A percentile compares a stretch with the other conserved stretches of the same genome.
phyloP scores from a whole-genome alignment of 2,329 filamentous ascomycete species.

The Pseudogymnoascus sp. region DNA sequence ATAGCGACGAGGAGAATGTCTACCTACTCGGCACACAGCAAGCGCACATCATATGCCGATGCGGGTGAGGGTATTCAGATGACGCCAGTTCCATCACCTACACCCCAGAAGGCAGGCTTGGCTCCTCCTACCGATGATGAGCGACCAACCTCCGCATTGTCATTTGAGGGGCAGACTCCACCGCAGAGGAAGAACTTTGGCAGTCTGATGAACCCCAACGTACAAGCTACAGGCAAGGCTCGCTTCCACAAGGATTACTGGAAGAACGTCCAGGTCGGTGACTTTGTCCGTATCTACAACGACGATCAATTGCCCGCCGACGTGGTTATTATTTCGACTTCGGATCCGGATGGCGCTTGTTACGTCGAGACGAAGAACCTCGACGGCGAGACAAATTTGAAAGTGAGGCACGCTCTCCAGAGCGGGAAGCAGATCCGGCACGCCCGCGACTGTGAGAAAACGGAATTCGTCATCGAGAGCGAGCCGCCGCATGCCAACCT shows the following conservation, averaged over 20 bases:
- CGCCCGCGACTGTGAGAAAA: conserved; percentile 82
- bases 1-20: conserved; percentile 43
- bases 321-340: conserved; percentile 84
- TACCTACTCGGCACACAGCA: neutral
- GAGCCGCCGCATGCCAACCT: conserved; percentile 88
- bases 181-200: neutral
- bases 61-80: conserved; percentile 75
- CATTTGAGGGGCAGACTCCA: neutral
- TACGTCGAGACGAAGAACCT: conserved; percentile 98
- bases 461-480: conserved; percentile 85
- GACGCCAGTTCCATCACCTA: conserved; percentile 88
- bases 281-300: conserved; percentile 94
- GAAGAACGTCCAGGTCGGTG: conserved; percentile 92
- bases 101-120: conserved; percentile 37
- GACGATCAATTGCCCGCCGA: conserved; percentile 93
- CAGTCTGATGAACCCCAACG: conserved; percentile 60
- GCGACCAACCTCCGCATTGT: neutral
- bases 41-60: conserved; percentile 41
- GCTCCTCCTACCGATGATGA: neutral
- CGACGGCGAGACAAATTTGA: conserved; percentile 95
- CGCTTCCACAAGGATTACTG: conserved; percentile 88
- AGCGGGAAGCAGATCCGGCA: conserved; percentile 76
- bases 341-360: conserved; percentile 86
- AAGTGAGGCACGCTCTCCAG: conserved; percentile 84
- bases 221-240: conserved; percentile 58